A percentile compares a stretch with the other conserved stretches of the same genome.
These are phyloP conservation scores for Paraphaeosphaeria sporulosa DNA, from an alignment of 2,329 filamentous ascomycete genomes.

Conservation along the genomic window DNA sequence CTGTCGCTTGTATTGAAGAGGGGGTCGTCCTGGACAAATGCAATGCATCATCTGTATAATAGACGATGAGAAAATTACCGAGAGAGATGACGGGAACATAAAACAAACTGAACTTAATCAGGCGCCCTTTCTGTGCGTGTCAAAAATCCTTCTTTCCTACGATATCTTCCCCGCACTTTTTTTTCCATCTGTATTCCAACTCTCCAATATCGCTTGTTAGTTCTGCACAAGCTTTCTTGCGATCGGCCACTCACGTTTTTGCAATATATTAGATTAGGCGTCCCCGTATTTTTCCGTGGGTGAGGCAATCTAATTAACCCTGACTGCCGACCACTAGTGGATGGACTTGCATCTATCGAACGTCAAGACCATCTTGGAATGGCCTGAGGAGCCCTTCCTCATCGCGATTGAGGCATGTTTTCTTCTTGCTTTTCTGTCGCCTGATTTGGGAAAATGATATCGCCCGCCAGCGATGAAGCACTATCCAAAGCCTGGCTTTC, in stretches of 20 bases:
- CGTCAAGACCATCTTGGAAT: background rate
- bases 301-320: constrained; percentile 20
- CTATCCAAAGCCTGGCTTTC: background rate
- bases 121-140: too few species aligned
- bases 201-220: constrained; percentile 8
- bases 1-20: background rate
- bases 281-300: constrained; percentile 20
- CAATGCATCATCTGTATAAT: background rate
- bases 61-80: background rate
- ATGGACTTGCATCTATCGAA: background rate
- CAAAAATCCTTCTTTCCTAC: background rate
- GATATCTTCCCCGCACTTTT: constrained; percentile 5
- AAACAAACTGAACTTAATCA: background rate
- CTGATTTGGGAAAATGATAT: too few species aligned
- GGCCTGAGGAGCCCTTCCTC: background rate
- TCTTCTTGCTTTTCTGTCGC: too few species aligned
- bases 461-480: too few species aligned
- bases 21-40: background rate
- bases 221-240: background rate
- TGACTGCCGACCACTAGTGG: constrained; percentile 4
- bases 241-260: background rate
- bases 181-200: background rate
- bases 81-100: background rate
- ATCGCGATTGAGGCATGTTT: background rate
- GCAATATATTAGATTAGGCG: constrained; percentile 19